These are phyloP conservation scores for Spathaspora arborariae DNA, from an alignment of 805 yeast species.

Conservation along the genomic window DNA sequence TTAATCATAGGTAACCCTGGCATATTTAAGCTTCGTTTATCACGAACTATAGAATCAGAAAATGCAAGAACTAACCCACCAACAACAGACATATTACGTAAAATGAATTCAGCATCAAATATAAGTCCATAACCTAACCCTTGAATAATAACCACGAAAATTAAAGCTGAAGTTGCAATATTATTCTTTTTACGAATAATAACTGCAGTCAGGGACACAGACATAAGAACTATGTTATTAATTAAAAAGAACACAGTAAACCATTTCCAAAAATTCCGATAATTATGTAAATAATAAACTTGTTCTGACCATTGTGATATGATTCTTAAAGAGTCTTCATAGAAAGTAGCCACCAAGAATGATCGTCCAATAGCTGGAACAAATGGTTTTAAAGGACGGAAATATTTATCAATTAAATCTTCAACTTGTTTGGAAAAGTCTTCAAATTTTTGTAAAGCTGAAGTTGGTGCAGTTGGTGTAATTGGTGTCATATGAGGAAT, in stretches of 20 bases:
- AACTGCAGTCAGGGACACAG: conserved; percentile 65
- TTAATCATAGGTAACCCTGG: conserved; percentile 77
- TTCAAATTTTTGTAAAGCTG: conserved; percentile 41
- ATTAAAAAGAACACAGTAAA: conserved; percentile 70
- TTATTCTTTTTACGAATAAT: conserved; percentile 65
- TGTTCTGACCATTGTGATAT: conserved; percentile 88
- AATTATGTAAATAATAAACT: conserved; percentile 74
- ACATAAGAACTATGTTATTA: conserved; percentile 65
- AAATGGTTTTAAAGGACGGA: conserved; percentile 58
- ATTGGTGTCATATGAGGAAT: conserved; percentile 25
- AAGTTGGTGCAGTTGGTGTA: background rate
- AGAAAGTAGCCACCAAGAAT: conserved; percentile 88
- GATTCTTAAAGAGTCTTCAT: conserved; percentile 85
- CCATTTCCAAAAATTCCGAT: conserved; percentile 75
- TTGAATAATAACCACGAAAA: conserved; percentile 72
- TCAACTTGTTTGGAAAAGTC: conserved; percentile 51
- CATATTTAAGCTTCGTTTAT: conserved; percentile 59
- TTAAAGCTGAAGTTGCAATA: conserved; percentile 65
- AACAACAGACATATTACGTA: conserved; percentile 83
- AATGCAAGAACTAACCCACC: conserved; percentile 90
- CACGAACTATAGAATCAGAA: conserved; percentile 80
- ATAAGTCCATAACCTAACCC: conserved; percentile 86
- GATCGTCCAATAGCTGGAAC: conserved; percentile 87
- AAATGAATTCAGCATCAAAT: conserved; percentile 74
- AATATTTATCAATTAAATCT: conserved; percentile 47